Evolutionary conservation across 2,329 filamentous ascomycete species (phyloP).

Genomic region (Acrodontium crateriforme): DNA sequence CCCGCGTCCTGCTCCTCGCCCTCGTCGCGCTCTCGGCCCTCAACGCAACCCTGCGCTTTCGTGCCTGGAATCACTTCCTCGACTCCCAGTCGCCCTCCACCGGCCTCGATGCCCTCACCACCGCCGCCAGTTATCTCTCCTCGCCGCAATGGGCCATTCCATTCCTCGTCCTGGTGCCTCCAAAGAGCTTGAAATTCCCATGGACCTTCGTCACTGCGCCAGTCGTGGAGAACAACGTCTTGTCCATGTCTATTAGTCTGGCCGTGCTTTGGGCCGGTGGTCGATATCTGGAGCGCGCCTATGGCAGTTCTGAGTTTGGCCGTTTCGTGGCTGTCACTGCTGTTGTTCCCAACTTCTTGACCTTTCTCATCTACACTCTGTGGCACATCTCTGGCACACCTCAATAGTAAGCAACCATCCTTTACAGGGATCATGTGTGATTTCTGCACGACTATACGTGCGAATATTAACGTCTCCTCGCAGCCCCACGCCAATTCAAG

Average conservation of each 20-base stretch:
- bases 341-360: conserved; percentile 65
- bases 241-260: conserved; percentile 65
- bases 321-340: conserved; percentile 73
- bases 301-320: conserved; percentile 81
- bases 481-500: conserved; percentile 67
- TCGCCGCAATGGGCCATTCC: conserved; percentile 37
- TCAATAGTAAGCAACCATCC: conserved; percentile 48
- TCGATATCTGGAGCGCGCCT: conserved; percentile 87
- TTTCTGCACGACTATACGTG: conserved; percentile 2
- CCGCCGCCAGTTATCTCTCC: conserved; percentile 22
- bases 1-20: conserved; percentile 62
- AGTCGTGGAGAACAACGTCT: conserved; percentile 83
- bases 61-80: conserved; percentile 40
- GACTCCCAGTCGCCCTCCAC: conserved; percentile 11
- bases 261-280: conserved; percentile 81
- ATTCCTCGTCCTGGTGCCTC: conserved; percentile 77
- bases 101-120: conserved; percentile 12
- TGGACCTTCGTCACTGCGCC: conserved; percentile 85
- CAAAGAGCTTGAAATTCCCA: conserved; percentile 71
- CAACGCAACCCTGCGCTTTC: conserved; percentile 64
- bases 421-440: not conserved
- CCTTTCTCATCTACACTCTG: conserved; percentile 59
- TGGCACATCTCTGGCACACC: conserved; percentile 50
- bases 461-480: no score
- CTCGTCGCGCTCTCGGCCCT: conserved; percentile 68